Evolutionary conservation across 2,329 filamentous ascomycete species (phyloP).

Genomic region (Talaromyces sp.): DNA sequence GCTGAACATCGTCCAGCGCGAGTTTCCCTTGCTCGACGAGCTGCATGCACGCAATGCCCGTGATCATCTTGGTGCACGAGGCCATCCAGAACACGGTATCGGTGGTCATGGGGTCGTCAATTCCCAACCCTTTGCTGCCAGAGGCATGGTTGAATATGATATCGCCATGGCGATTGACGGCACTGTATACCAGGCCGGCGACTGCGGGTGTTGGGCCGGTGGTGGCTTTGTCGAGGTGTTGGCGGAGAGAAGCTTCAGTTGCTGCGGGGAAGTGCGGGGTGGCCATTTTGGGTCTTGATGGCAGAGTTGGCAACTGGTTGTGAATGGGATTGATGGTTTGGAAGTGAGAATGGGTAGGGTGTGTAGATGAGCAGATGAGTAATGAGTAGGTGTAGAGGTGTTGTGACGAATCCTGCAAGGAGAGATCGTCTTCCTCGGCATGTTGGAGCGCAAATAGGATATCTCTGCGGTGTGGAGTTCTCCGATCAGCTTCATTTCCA

Average conservation of each 20-base stretch:
- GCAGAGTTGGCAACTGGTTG: no score
- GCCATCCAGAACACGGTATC: conserved; percentile 46
- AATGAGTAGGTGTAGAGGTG: neutral
- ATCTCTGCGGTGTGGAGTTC: neutral
- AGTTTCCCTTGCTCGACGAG: conserved; percentile 50
- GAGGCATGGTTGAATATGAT: conserved; percentile 23
- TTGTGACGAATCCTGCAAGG: neutral
- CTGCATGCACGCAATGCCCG: conserved; percentile 52
- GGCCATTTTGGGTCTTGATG: neutral
- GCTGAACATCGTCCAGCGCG: conserved; percentile 44
- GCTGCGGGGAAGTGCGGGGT: conserved; percentile 11
- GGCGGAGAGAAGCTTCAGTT: conserved; percentile 8
- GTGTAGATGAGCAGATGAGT: neutral
- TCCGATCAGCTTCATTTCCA: neutral
- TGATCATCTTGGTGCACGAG: conserved; percentile 54
- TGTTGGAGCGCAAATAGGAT: neutral
- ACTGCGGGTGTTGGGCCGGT: conserved; percentile 4
- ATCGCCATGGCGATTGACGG: conserved; percentile 22
- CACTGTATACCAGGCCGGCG: conserved; percentile 17
- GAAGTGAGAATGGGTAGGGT: neutral
- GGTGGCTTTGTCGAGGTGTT: conserved; percentile 10
- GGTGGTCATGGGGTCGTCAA: conserved; percentile 18
- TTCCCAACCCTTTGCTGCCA: conserved; percentile 18
- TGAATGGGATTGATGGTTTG: neutral
- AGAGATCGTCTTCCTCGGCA: neutral